These are phyloP conservation scores for Piedraia hortae DNA, from an alignment of 2,329 filamentous ascomycete genomes.

Conservation along the genomic window DNA sequence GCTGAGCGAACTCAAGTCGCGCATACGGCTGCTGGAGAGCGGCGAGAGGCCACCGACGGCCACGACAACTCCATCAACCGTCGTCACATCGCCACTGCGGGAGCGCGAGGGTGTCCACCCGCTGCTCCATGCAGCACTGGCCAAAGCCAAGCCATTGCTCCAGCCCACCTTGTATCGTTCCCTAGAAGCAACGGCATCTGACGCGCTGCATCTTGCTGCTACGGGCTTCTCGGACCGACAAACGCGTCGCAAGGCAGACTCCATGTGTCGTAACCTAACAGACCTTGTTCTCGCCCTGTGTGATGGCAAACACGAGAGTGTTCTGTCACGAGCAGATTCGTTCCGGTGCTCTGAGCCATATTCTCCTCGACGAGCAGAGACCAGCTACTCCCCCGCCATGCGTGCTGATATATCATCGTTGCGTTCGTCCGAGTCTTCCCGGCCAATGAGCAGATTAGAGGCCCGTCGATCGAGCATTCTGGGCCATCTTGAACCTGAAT, in stretches of 20 bases:
- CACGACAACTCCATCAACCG: slow-evolving; percentile 68
- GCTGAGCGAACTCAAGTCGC: slow-evolving; percentile 76
- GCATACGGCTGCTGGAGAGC: slow-evolving; percentile 69
- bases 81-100: slow-evolving; percentile 70
- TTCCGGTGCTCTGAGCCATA: no score
- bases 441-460: slow-evolving; percentile 17
- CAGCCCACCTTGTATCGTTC: slow-evolving; percentile 45
- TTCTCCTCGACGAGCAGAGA: no score
- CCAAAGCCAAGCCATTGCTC: slow-evolving; percentile 46
- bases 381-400: no score
- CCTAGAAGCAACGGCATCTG: slow-evolving; percentile 53
- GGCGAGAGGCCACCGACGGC: slow-evolving; percentile 73
- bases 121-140: slow-evolving; percentile 51
- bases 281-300: slow-evolving; percentile 65
- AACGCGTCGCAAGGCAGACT: slow-evolving; percentile 69
- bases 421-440: no score
- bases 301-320: slow-evolving; percentile 14
- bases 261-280: slow-evolving; percentile 72
- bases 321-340: no score
- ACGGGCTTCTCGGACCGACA: slow-evolving; percentile 50
- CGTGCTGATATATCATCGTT: no score
- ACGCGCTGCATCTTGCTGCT: slow-evolving; percentile 51
- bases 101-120: slow-evolving; percentile 41
- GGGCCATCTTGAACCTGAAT: no score
- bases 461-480: slow-evolving; percentile 16